phyloP scores from a whole-genome alignment of 139 green algal genomes.

The Chlamydomonas incerta region DNA sequence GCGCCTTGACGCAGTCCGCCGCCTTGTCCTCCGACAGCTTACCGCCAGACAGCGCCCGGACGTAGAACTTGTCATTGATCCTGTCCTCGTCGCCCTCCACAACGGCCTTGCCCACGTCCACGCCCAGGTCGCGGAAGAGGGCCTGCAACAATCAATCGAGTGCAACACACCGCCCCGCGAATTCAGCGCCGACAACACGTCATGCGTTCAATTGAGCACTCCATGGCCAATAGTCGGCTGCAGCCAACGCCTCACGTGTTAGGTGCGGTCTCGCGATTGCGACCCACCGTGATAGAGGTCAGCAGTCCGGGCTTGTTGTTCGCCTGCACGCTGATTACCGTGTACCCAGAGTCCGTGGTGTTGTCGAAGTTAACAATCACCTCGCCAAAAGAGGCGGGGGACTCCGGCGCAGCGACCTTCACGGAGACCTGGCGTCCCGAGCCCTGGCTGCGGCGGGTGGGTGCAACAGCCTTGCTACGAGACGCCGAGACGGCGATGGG shows the following conservation, averaged over 20 bases:
- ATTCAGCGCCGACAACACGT: not conserved
- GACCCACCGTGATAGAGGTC: constrained; percentile 74
- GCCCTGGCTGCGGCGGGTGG: not conserved
- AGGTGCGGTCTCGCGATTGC: constrained; percentile 67
- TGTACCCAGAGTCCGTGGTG: constrained; percentile 65
- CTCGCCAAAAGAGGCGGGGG: not conserved
- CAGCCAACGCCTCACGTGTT: constrained; percentile 40
- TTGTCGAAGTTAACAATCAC: constrained; percentile 64
- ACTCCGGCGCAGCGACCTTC: constrained; percentile 16
- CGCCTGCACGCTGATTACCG: constrained; percentile 68
- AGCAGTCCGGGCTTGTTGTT: constrained; percentile 83
- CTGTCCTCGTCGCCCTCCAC: constrained; percentile 61
- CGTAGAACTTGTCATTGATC: constrained; percentile 88
- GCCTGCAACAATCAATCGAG: not conserved
- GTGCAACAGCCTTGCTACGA: not conserved
- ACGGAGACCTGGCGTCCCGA: too few species aligned
- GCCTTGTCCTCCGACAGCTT: constrained; percentile 74
- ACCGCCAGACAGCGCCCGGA: constrained; percentile 62
- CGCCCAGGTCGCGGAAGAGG: constrained; percentile 81
- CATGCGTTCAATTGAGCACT: too few species aligned
- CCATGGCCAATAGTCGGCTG: not conserved
- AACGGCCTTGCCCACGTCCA: constrained; percentile 81
- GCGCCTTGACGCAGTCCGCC: constrained; percentile 63
- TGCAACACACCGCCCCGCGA: too few species aligned
- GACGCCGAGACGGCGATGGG: too few species aligned